These are phyloP conservation scores for Kwoniella europaea DNA, from an alignment of 768 basidiomycete genomes.

Conservation along the genomic window DNA sequence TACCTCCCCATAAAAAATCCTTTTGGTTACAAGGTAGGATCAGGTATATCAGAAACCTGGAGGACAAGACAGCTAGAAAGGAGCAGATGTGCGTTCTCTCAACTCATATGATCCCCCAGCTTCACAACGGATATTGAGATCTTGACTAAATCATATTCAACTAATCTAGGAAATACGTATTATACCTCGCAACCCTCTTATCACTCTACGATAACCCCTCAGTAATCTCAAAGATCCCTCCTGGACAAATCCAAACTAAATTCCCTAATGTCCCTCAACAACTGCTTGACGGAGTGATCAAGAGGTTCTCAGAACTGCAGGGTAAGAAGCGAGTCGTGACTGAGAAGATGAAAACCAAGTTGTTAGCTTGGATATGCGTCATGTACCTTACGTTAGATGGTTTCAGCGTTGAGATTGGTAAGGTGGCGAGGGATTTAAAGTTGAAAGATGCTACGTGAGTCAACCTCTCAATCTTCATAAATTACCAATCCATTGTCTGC, in stretches of 20 bases:
- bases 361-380: conserved; percentile 79
- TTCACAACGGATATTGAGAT: not conserved
- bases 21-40: conserved; percentile 70
- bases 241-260: conserved; percentile 34
- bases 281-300: conserved; percentile 74
- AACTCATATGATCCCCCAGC: not conserved
- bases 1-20: conserved; percentile 67
- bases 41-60: conserved; percentile 35
- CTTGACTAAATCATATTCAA: too few relatives aligned
- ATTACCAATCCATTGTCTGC: not conserved
- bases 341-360: conserved; percentile 70
- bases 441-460: conserved; percentile 71
- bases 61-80: conserved; percentile 35
- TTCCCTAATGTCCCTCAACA: conserved; percentile 67
- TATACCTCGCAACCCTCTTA: conserved; percentile 83
- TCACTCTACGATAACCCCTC: conserved; percentile 49
- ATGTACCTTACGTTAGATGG: conserved; percentile 79
- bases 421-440: conserved; percentile 75
- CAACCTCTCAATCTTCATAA: not conserved
- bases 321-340: conserved; percentile 72
- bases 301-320: conserved; percentile 77
- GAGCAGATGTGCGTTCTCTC: conserved; percentile 65
- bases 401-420: conserved; percentile 71
- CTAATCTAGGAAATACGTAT: conserved; percentile 62
- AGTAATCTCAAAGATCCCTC: conserved; percentile 22